phyloP scores from a whole-genome alignment of 176 grass and related monocot genomes.

The Carex myosuroides region DNA sequence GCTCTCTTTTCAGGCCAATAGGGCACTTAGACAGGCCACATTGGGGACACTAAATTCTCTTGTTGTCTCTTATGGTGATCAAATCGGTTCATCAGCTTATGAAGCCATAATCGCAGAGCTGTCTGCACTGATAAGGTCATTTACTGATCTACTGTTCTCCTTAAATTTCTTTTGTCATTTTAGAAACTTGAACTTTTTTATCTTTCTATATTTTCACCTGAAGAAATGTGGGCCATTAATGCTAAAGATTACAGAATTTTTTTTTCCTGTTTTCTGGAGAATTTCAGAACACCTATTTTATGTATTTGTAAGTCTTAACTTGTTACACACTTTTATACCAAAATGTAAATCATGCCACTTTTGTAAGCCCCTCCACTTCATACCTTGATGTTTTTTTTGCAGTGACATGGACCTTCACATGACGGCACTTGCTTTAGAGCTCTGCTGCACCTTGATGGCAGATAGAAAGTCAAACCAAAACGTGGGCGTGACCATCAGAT shows the following conservation, averaged over 20 bases:
- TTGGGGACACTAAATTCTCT: slow-evolving; percentile 73
- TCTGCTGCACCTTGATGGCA: slow-evolving; percentile 85
- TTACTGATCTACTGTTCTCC: neutral
- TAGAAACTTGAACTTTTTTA: neutral
- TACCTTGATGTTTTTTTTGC: slow-evolving; percentile 11
- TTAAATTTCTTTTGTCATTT: neutral
- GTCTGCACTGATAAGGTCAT: slow-evolving; percentile 80
- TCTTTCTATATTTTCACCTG: slow-evolving; percentile 5
- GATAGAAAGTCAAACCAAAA: slow-evolving; percentile 75
- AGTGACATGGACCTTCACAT: slow-evolving; percentile 91
- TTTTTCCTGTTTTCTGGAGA: neutral
- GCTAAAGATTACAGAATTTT: neutral
- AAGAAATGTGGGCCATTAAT: neutral
- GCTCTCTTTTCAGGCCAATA: slow-evolving; percentile 51
- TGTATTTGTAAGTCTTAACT: neutral
- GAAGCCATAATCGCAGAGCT: slow-evolving; percentile 81
- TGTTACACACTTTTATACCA: neutral
- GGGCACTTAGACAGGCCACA: slow-evolving; percentile 78
- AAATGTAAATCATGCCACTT: neutral
- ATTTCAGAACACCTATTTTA: neutral
- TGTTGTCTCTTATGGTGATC: slow-evolving; percentile 70
- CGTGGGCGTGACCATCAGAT: slow-evolving; percentile 58
- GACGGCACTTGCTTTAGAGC: slow-evolving; percentile 85
- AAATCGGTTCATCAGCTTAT: slow-evolving; percentile 71
- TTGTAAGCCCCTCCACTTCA: neutral